Conservation (phyloP, 2,329 filamentous ascomycete genomes). For the Colletotrichum melonis region DNA sequence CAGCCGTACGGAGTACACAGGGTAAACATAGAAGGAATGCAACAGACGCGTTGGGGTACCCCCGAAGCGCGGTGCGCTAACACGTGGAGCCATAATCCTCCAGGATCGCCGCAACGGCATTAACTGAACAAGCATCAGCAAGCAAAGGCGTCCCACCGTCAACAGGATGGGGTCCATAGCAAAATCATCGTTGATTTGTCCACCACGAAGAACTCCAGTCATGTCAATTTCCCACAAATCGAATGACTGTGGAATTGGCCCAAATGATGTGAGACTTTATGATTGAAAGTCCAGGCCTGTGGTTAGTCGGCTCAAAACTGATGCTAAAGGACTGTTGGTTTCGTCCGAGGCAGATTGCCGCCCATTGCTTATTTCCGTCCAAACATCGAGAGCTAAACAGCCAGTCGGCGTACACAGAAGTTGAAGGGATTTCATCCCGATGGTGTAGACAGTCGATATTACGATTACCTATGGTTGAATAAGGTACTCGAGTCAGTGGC, state of each 20-base stretch:
- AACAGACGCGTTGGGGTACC: constrained; percentile 1
- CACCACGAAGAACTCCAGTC: no score
- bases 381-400: not conserved
- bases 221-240: no score
- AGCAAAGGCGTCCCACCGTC: not conserved
- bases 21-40: not conserved
- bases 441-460: not conserved
- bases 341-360: not conserved
- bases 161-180: not conserved
- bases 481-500: not conserved
- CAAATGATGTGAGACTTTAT: not conserved
- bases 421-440: not conserved
- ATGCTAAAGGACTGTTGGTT: not conserved
- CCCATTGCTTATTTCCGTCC: not conserved
- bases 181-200: not conserved
- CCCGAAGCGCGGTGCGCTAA: not conserved
- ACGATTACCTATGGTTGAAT: not conserved
- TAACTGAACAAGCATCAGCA: not conserved
- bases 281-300: not conserved
- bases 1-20: not conserved
- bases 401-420: not conserved
- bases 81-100: constrained; percentile 8
- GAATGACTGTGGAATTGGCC: no score
- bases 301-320: not conserved
- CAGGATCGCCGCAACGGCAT: constrained; percentile 6